A percentile compares a stretch with the other conserved stretches of the same genome.
These are phyloP conservation scores for Lanmaoa pseudosensibilis DNA, from an alignment of 768 basidiomycete species.

Conservation along the genomic window DNA sequence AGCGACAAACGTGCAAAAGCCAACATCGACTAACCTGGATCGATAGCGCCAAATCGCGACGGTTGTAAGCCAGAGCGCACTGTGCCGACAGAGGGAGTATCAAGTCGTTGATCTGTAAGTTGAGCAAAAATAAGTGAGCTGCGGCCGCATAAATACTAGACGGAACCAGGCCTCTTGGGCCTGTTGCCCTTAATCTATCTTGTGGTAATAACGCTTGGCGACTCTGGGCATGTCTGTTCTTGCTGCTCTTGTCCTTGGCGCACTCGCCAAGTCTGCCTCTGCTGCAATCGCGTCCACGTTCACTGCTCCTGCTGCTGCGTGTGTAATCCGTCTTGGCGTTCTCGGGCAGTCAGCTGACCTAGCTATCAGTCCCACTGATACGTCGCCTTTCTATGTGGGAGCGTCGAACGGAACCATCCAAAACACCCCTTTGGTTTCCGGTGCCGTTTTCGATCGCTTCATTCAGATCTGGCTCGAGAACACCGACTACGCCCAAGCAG, in stretches of 20 bases:
- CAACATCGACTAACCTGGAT: background rate
- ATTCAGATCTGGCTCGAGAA: constrained; percentile 61
- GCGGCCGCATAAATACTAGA: constrained; percentile 7
- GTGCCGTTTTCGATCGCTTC: constrained; percentile 45
- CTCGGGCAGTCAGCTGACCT: constrained; percentile 1
- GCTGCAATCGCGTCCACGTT: constrained; percentile 23
- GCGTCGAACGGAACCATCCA: constrained; percentile 42
- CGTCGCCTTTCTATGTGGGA: constrained; percentile 41
- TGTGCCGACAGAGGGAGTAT: background rate
- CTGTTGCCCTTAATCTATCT: background rate
- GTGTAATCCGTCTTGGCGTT: constrained; percentile 4
- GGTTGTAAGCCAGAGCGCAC: background rate
- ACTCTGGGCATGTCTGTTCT: constrained; percentile 7
- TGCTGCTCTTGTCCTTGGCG: constrained; percentile 14
- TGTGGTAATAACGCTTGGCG: background rate
- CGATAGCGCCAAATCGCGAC: background rate
- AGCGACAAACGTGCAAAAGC: background rate
- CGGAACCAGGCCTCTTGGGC: too few relatives aligned
- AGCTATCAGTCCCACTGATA: constrained; percentile 20
- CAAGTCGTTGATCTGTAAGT: background rate
- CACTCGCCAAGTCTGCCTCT: constrained; percentile 12
- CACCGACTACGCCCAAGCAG: constrained; percentile 45
- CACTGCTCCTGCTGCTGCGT: constrained; percentile 25
- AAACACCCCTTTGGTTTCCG: constrained; percentile 37
- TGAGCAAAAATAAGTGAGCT: background rate